Conservation (phyloP, 805 yeast genomes). For the Maudiozyma serrabonitensis region DNA sequence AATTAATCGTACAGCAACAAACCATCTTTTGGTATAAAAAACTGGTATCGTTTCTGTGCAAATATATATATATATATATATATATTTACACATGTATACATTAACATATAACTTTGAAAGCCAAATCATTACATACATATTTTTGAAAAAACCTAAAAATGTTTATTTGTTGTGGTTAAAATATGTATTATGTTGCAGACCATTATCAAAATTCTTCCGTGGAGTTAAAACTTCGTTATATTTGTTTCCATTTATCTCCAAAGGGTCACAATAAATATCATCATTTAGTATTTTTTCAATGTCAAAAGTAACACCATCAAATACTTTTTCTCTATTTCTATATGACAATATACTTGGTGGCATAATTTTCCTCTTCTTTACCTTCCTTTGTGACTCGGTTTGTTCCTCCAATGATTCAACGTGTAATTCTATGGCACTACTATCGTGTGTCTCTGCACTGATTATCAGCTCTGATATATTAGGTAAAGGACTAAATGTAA, state of each 20-base stretch:
- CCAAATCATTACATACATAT: no score
- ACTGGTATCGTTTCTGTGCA: no score
- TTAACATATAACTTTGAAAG: no score
- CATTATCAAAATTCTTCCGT: not conserved
- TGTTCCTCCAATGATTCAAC: constrained; percentile 2
- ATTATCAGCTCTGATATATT: not conserved
- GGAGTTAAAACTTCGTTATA: not conserved
- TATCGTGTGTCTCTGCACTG: not conserved
- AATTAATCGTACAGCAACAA: no score
- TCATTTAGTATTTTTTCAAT: constrained; percentile 8
- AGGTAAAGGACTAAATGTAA: constrained; percentile 7
- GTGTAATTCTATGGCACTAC: constrained; percentile 5
- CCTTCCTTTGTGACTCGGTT: not conserved
- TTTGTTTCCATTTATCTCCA: not conserved
- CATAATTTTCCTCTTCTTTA: constrained; percentile 4
- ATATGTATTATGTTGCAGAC: no score
- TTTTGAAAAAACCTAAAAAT: not conserved
- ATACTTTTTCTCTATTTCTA: constrained; percentile 14
- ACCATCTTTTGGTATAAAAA: no score
- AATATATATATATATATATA: no score
- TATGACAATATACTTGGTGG: constrained; percentile 12
- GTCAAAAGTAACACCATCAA: constrained; percentile 11
- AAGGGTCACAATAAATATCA: not conserved
- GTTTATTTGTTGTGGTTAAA: not conserved
- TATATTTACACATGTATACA: no score